phyloP scores from a whole-genome alignment of 108 stramenopile genomes.

The Skeletonema marinoi region DNA sequence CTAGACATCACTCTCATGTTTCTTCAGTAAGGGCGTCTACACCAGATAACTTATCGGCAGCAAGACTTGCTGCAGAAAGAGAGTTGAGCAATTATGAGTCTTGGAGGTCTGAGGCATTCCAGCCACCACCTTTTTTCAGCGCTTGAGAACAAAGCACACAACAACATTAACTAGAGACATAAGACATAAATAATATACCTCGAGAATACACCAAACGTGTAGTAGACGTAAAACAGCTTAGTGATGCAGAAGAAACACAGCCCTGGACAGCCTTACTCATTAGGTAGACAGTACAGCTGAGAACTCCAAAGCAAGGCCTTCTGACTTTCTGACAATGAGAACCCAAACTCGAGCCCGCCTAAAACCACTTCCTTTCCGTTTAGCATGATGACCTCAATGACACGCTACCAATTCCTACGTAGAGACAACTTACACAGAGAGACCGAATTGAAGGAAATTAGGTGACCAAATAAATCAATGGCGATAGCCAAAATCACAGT shows the following conservation, averaged over 20 bases:
- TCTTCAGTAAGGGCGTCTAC: neutral
- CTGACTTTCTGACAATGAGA: no score
- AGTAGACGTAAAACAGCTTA: no score
- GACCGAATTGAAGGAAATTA: neutral
- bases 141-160: constrained; percentile 16
- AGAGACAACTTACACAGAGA: neutral
- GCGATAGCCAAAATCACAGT: neutral
- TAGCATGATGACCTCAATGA: neutral
- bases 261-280: no score
- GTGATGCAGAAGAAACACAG: neutral
- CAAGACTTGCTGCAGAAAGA: constrained; percentile 23
- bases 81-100: constrained; percentile 7
- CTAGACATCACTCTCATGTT: neutral
- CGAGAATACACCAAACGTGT: neutral
- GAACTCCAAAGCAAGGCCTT: no score
- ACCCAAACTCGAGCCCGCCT: neutral
- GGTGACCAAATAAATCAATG: neutral
- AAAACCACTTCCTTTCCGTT: neutral
- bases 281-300: no score
- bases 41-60: neutral
- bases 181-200: neutral
- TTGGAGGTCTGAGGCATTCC: constrained; percentile 34
- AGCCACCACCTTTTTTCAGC: constrained; percentile 42
- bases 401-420: neutral
- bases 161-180: neutral